Evolutionary conservation across 1,284 basidiomycete species (phyloP), one percentile per base, ranked within the genome.

Genomic region (Chalciporus sp.): DNA sequence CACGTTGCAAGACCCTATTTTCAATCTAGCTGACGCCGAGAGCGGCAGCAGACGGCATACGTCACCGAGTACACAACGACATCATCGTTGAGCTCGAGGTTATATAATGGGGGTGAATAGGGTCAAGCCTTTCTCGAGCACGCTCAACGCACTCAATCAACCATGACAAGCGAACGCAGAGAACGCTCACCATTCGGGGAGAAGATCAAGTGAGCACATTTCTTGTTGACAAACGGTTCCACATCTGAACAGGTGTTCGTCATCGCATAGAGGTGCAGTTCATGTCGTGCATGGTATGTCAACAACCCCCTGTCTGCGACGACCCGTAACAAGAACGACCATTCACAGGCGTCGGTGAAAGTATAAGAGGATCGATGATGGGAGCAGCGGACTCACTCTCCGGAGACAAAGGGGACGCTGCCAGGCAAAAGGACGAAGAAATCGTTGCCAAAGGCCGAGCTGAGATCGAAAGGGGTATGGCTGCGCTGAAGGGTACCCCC

Each of bases 311-410:
- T 45, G 51, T 19, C 7, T 1, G 27, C 3, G 1, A 5, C 41
- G 14, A 23, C 9, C n/a, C 4, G 26, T 10, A 1, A 17, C n/a
- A 26, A 44, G 4, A 47, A 35, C 9, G 2, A 17, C 7, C 52
- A 17, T 11, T 39, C 16, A 28, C 49, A 70, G 70, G 70, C 2
- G 16, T 73, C 0, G 66, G 70, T n/a, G 69, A 71, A 29, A 60
- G 58, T 29, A 49, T 71, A 12, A 68, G 70, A 11, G 70, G 72
- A 1, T 61, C 72, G 0, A 55, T 66, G 23, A 49, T 72, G 50
- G 59, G 69, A 8, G 58, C 66, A 4, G 53, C 66, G 11, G 70
- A 71, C 39, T 52, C 59, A 0, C 29, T 55, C 12, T 49, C 64
- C 1, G 58, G 57, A 19, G 23, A 23, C 23, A 23, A 23, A 23